These are phyloP conservation scores for Neonectria sp. DNA, from an alignment of 2,329 filamentous ascomycete species.

Conservation along the genomic window DNA sequence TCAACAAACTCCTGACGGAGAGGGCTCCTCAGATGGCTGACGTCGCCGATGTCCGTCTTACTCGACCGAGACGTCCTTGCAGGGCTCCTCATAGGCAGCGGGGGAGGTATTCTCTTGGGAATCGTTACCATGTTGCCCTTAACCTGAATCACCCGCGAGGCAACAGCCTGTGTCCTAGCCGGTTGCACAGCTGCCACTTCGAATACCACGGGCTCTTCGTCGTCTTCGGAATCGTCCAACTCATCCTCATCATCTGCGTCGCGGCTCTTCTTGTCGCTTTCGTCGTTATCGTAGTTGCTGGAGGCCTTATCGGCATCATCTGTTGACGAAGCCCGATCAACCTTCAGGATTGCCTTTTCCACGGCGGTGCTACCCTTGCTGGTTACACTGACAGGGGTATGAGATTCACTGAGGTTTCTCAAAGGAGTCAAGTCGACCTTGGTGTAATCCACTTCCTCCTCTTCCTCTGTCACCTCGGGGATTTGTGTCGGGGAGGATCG, in stretches of 20 bases:
- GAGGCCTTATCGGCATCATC: slow-evolving; percentile 46
- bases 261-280: slow-evolving; percentile 45
- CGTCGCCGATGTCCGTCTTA: slow-evolving; percentile 71
- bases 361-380: slow-evolving; percentile 41
- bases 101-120: slow-evolving; percentile 83
- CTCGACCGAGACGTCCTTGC: slow-evolving; percentile 70
- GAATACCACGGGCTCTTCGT: slow-evolving; percentile 76
- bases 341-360: slow-evolving; percentile 41
- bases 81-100: slow-evolving; percentile 83
- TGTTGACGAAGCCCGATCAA: slow-evolving; percentile 34
- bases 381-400: slow-evolving; percentile 37
- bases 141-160: slow-evolving; percentile 77
- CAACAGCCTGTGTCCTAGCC: slow-evolving; percentile 69
- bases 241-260: slow-evolving; percentile 47
- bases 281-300: slow-evolving; percentile 44
- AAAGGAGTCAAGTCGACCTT: slow-evolving; percentile 69
- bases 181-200: slow-evolving; percentile 75
- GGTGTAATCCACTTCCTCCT: slow-evolving; percentile 73
- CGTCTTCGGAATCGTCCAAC: slow-evolving; percentile 61
- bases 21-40: slow-evolving; percentile 66
- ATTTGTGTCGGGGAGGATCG: slow-evolving; percentile 59
- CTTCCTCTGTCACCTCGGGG: slow-evolving; percentile 57
- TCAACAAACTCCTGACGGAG: slow-evolving; percentile 64
- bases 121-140: slow-evolving; percentile 89
- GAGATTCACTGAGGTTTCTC: slow-evolving; percentile 58